These are phyloP conservation scores for Plectosphaerella plurivora DNA, from an alignment of 2,329 filamentous ascomycete genomes.

Conservation along the genomic window DNA sequence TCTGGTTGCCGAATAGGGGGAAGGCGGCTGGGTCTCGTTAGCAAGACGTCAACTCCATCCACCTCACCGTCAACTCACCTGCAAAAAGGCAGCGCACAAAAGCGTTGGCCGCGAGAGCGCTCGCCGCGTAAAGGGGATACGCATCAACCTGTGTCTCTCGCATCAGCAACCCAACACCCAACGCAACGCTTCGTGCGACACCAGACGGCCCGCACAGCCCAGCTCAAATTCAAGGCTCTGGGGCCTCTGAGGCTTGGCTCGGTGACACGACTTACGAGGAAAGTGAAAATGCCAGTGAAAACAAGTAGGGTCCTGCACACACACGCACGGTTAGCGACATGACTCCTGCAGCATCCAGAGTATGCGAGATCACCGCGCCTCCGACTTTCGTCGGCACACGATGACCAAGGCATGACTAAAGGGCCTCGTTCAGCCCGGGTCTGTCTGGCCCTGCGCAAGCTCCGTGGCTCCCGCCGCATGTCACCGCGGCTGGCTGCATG, in stretches of 20 bases:
- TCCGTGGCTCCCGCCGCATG: neutral
- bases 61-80: slow-evolving; percentile 31
- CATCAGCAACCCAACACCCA: slow-evolving; percentile 5
- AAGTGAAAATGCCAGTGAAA: slow-evolving; percentile 84
- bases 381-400: slow-evolving; percentile 2
- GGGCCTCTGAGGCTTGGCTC: slow-evolving; percentile 3
- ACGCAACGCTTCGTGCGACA: slow-evolving; percentile 1
- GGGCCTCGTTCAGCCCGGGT: neutral
- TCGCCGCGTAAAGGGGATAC: slow-evolving; percentile 71
- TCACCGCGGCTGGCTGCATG: neutral
- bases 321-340: slow-evolving; percentile 23
- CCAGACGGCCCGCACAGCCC: slow-evolving; percentile 4
- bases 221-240: slow-evolving; percentile 9
- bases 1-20: slow-evolving; percentile 68
- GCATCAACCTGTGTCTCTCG: slow-evolving; percentile 56
- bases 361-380: slow-evolving; percentile 19
- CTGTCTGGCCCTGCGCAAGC: neutral
- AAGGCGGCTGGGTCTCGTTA: slow-evolving; percentile 54
- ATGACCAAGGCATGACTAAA: slow-evolving; percentile 29
- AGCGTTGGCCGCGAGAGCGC: slow-evolving; percentile 77
- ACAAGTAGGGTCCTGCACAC: slow-evolving; percentile 63
- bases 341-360: slow-evolving; percentile 14
- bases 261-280: slow-evolving; percentile 55
- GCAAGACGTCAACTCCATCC: neutral
- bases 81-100: slow-evolving; percentile 76